Base-by-base conservation (phyloP, 192 early-diverging fungal genomes). In the Backusella morwellensis region DNA sequence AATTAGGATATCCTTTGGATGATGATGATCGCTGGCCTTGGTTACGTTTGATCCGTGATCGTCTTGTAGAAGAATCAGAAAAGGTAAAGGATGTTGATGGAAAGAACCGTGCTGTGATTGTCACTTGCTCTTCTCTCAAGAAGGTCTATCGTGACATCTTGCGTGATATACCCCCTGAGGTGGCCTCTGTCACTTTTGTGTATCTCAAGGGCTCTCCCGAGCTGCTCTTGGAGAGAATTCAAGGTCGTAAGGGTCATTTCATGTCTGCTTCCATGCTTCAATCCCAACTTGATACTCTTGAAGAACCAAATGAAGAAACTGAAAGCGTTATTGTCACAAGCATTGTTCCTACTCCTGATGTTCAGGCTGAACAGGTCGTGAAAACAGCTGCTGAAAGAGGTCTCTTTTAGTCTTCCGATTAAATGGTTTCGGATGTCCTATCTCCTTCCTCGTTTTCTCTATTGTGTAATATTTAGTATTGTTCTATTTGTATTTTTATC, bases 21-120 rank as follows among this genome's bases (percentile, higher is more conserved):
- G 93, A 94, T 70, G 88, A 88, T 52, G 90, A 94, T 82, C 87
- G 93, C 41, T 85, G 83, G 81, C 88, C 90, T 0, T 94, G 93
- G 91, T 83, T 93, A 38, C 36, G 34, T 38, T 69, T 66, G 0
- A 86, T 93, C 54, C 86, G 89, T 56, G 77, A 77, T 19, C 71
- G 68, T 26, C 78, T 89, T 52, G 66, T 80, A 9, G 36, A 83
- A 36, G 72, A 68, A 36, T 80, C 81, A 4, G 36, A n/a, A 26
- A 40, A 68, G 12, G 72, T 84, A 52, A 68, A 85, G 7, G 54
- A 72, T 4, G 79, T 59, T 12, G 19, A 15, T 40, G 23, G 54
- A 67, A 21, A 71, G 52, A 73, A 56, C 12, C 35, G 69, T 68
- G 86, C 86, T 52, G 78, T 90, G 11, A 78, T 92, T 6, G 87